Base-by-base conservation (phyloP, 352 stramenopile genomes). In the Phytophthora idaei region DNA sequence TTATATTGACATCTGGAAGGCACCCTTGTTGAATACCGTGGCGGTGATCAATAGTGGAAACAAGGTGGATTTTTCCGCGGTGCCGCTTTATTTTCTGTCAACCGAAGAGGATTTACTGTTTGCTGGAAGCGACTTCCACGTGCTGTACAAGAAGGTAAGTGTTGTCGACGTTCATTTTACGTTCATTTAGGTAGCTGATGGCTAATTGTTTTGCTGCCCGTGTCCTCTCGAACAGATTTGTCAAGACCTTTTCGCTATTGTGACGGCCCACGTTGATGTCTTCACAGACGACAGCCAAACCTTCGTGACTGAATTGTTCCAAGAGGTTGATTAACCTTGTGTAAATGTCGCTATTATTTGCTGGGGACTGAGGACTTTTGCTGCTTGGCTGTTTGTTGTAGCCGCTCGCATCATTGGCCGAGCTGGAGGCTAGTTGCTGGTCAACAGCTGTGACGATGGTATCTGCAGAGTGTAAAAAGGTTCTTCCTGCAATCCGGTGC, bases 391-490 rank as follows among this genome's bases (percentile, higher is more conserved):
- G 21, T 47, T 58, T 39, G n/a, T 29, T 72, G 21, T 27, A 91
- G 83, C 59, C 80, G 15, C 55, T 93, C 21, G 51, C 57, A 32
- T 58, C 51, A 17, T 37, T 95, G 12, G 51, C 59, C 2, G 53
- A 76, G 10, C 61, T 94, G 0, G 87, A 95, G 45, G 29, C 31
- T 14, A 76, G 56, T 4, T 95, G 89, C 61, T 96, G 89, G 89
- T 78, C 80, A 15, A 77, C 64, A 10, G 87, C 77, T 21, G 74
- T 84, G 29, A 76, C 77, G 29, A 60, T 81, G 28, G 81, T 96
- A 32, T 70, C 84, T 32, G 81, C 90, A 27, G 89, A 94, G 17
- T 96, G 89, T 68, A 96, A 94, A 71, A 96, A 94, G 59, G 80
- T 96, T 44, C 60, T 96, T 34, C 89, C 89, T 57, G 89, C 89